Evolutionary conservation across 2,329 filamentous ascomycete genomes (phyloP).

Genomic region (Seiridium cupressi): DNA sequence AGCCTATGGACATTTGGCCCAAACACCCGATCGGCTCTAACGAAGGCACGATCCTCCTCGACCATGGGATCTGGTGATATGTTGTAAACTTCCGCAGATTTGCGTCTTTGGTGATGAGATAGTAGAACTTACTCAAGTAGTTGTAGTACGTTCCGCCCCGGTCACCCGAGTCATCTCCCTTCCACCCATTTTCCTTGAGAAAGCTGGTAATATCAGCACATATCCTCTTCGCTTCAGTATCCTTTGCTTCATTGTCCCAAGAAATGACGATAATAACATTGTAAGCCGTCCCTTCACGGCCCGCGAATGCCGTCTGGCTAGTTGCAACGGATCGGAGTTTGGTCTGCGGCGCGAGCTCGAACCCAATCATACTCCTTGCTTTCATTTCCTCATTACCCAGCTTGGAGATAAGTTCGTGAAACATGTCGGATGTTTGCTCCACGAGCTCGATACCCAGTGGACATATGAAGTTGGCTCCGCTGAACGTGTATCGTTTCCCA

Average conservation of each 20-base stretch:
- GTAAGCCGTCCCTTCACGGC: constrained; percentile 38
- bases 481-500: constrained; percentile 36
- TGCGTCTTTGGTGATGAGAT: no score
- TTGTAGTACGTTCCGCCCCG: constrained; percentile 9
- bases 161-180: neutral
- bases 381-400: constrained; percentile 19
- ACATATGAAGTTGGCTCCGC: constrained; percentile 41
- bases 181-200: constrained; percentile 6
- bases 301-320: constrained; percentile 41
- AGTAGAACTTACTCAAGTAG: constrained; percentile 6
- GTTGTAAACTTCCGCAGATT: neutral
- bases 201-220: constrained; percentile 28
- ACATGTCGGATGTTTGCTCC: constrained; percentile 25
- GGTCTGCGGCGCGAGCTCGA: constrained; percentile 40
- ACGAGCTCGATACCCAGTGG: constrained; percentile 34
- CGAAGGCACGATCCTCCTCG: constrained; percentile 3
- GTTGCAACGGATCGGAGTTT: constrained; percentile 32
- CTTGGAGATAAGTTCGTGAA: constrained; percentile 19
- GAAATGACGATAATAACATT: constrained; percentile 38
- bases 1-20: constrained; percentile 27
- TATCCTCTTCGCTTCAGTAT: constrained; percentile 34
- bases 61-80: neutral
- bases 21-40: constrained; percentile 25
- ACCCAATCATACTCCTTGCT: constrained; percentile 30
- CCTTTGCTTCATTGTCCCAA: constrained; percentile 37